Base-by-base conservation (phyloP, 441 rosid species). In the Syzygium syzygioides region DNA sequence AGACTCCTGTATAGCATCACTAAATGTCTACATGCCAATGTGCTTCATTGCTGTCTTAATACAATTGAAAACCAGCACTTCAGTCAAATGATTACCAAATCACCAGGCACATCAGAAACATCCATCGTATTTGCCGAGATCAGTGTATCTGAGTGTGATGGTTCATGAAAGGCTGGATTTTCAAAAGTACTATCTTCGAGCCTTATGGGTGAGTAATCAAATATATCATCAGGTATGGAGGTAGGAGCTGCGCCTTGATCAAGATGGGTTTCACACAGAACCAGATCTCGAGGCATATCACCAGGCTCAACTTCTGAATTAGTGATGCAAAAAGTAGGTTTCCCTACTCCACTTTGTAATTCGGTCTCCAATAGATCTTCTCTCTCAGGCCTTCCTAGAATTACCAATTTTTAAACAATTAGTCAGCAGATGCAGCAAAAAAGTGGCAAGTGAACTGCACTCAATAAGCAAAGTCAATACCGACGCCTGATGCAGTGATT, bases 331-430 rank as follows among this genome's bases (percentile, higher is more conserved):
- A 64, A 48, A 56, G 34, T 54, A 85, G 87, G 55, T 52, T 90
- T 89, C 89, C 87, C 93, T 66, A 76, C 76, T 30, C 83, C 87
- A 89, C 62, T 87, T 80, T 45, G 93, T 86, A 91, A 87, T 91
- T 92, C 90, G 55, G 92, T 92, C 89, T 93, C 92, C 87, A 97
- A 94, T 89, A 92, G 92, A 86, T 91, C 90, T 91, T 95, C 93
- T 88, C 94, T 93, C 87, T 89, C 85, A 37, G 85, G 88, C 86
- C 87, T 85, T 87, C 93, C 96, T 95, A 91, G 90, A 91, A 87
- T 57, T 59, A 85, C 85, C 86, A 86, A 89, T 64, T 45, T 71
- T 76, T 86, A 85, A 55, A 85, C 32, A 41, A 57, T 90, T 52
- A 68, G 28, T 55, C 4, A 71, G 57, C 17, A n/a, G 10, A 79